phyloP scores from a whole-genome alignment of 208 protist genomes.

The Naegleria gruberi region DNA sequence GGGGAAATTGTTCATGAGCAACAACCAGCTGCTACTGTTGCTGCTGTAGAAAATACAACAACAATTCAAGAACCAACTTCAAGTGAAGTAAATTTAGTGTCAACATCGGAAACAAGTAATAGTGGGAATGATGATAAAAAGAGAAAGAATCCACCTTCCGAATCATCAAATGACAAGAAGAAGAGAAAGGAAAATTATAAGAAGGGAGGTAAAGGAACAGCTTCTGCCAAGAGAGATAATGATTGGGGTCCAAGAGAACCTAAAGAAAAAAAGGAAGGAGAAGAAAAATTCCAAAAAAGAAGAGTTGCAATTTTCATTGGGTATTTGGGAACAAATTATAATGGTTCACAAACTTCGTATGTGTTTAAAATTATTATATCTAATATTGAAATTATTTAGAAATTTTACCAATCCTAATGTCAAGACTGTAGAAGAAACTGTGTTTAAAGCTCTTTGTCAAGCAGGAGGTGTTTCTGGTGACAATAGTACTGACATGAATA shows the following conservation, averaged over 20 bases:
- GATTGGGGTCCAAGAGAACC: not conserved
- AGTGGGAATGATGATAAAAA: not conserved
- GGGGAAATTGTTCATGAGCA: too few relatives aligned
- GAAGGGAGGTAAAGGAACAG: not conserved
- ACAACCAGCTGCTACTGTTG: not conserved
- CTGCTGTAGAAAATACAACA: not conserved
- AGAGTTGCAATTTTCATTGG: conserved; percentile 1
- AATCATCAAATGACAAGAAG: not conserved
- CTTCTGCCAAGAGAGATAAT: not conserved
- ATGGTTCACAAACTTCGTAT: conserved; percentile 4
- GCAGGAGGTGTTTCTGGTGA: not conserved
- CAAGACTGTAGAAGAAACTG: not conserved
- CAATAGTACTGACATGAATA: not conserved
- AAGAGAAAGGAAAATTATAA: not conserved
- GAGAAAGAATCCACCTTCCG: not conserved
- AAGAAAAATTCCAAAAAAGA: not conserved
- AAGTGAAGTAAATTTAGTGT: not conserved
- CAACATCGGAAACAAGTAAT: not conserved
- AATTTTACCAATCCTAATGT: not conserved
- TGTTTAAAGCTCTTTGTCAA: not conserved
- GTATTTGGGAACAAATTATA: not conserved
- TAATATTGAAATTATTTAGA: not conserved
- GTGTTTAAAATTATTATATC: not conserved
- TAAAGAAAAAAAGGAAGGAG: not conserved
- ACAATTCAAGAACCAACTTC: too few relatives aligned